Evolutionary conservation across 73 alveolate genomes (phyloP).

Genomic region (Tetrahymena malaccensis): DNA sequence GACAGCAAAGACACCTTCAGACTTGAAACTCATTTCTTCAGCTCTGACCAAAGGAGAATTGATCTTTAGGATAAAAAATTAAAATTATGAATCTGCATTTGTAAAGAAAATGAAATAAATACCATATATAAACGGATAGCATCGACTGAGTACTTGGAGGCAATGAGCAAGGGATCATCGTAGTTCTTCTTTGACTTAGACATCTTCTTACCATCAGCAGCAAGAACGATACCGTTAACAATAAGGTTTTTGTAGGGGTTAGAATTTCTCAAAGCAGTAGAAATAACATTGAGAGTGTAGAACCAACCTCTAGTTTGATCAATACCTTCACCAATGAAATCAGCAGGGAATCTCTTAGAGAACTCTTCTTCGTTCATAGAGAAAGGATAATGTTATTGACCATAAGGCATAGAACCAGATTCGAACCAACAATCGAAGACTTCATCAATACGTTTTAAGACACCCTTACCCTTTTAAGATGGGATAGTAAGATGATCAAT

Average conservation of each 20-base stretch:
- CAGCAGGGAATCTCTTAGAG: constrained; percentile 95
- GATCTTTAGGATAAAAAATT: background rate
- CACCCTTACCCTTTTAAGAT: constrained; percentile 95
- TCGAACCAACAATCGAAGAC: constrained; percentile 99
- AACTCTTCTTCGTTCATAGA: constrained; percentile 76
- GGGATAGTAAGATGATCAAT: constrained; percentile 98
- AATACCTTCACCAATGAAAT: constrained; percentile 99
- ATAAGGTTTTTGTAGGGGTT: constrained; percentile 97
- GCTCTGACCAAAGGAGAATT: constrained; percentile 96
- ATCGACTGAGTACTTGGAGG: constrained; percentile 82
- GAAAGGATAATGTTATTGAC: constrained; percentile 96
- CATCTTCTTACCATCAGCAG: constrained; percentile 96
- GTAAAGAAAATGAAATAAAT: background rate
- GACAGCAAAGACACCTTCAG: constrained; percentile 82
- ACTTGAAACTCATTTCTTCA: constrained; percentile 76
- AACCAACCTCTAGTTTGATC: constrained; percentile 99
- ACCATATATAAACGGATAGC: constrained; percentile 84
- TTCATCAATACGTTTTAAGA: constrained; percentile 94
- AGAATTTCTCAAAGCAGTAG: constrained; percentile 83
- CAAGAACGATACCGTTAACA: constrained; percentile 96
- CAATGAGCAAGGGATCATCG: constrained; percentile 90
- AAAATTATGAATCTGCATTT: background rate
- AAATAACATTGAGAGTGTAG: constrained; percentile 96
- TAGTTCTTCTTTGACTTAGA: constrained; percentile 94
- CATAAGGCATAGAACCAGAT: constrained; percentile 98